These are phyloP conservation scores for Penicillium tannophilum DNA, from an alignment of 495 filamentous ascomycete species.

Conservation along the genomic window DNA sequence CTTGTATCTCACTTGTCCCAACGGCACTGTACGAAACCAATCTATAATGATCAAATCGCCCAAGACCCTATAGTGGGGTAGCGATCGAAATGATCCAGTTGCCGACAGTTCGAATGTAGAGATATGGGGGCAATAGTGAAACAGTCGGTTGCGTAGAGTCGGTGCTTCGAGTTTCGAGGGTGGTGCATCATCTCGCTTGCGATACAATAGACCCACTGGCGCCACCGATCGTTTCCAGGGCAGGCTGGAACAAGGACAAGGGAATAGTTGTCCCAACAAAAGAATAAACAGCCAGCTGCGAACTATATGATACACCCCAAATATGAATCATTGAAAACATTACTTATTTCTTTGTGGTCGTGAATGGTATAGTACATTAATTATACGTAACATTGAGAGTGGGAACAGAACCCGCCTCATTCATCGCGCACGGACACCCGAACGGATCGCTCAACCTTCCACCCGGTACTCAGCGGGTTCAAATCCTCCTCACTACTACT, in stretches of 20 bases:
- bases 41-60: not conserved
- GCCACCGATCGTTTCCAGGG: not conserved
- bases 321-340: not conserved
- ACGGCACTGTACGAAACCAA: not conserved
- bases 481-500: conserved; percentile 32
- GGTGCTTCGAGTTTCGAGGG: not conserved
- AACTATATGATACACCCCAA: not conserved
- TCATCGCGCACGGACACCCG: conserved; percentile 28
- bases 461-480: conserved; percentile 14
- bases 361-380: conserved; percentile 3
- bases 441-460: conserved; percentile 33
- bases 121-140: not conserved
- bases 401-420: conserved; percentile 8
- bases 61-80: not conserved
- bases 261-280: not conserved
- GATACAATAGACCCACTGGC: conserved; percentile 3
- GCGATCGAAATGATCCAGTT: not conserved
- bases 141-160: not conserved
- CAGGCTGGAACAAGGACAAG: not conserved
- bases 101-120: not conserved
- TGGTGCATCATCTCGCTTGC: conserved; percentile 12
- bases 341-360: not conserved
- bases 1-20: not conserved
- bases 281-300: not conserved
- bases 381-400: not conserved